Evolutionary conservation across 169 alveolate genomes (phyloP).

Genomic region (Toxoplasma gondii): DNA sequence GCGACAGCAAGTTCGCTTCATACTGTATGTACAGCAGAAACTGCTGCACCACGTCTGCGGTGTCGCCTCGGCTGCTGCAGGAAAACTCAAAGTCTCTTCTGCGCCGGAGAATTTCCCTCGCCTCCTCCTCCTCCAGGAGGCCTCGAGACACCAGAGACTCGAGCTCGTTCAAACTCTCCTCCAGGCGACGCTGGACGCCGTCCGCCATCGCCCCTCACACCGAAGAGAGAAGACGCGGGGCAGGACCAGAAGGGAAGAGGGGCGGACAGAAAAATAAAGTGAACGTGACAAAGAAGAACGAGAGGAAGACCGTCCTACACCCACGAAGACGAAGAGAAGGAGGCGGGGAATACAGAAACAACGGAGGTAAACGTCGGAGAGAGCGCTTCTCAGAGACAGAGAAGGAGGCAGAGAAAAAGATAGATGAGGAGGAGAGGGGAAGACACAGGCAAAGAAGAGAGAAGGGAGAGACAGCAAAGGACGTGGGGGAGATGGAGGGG

Average conservation of each 20-base stretch:
- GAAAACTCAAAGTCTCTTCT: slow-evolving; percentile 29
- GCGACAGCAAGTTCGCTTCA: slow-evolving; percentile 23
- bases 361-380: neutral
- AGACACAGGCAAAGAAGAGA: neutral
- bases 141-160: slow-evolving; percentile 29
- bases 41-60: neutral
- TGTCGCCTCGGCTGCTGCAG: neutral
- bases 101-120: neutral
- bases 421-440: neutral
- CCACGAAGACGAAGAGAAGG: neutral
- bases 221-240: neutral
- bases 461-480: neutral
- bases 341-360: neutral
- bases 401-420: neutral
- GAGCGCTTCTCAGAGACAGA: neutral
- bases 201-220: slow-evolving; percentile 29
- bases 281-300: neutral
- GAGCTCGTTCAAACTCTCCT: slow-evolving; percentile 54
- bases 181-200: slow-evolving; percentile 41
- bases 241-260: too few relatives aligned
- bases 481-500: neutral
- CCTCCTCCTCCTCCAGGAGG: slow-evolving; percentile 52
- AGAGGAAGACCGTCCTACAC: neutral
- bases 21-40: slow-evolving; percentile 27
- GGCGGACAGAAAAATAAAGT: neutral